Base-by-base conservation (phyloP, 2,329 filamentous ascomycete genomes). In the Pseudophaeomoniella oleicola region DNA sequence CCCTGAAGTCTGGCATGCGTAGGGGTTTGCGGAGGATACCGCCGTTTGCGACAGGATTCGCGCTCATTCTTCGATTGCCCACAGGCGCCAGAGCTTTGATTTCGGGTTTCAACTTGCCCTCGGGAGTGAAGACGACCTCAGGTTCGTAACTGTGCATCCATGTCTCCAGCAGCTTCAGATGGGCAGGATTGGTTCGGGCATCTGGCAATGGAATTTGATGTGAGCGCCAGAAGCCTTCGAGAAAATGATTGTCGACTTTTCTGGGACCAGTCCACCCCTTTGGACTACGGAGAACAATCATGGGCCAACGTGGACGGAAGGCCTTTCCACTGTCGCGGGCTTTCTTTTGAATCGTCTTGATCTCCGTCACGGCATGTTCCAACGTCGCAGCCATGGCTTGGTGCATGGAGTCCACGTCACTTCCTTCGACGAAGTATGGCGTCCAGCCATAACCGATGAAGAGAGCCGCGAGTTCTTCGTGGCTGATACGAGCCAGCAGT, bases 71-170 rank as follows among this genome's bases (percentile, higher is more conserved):
- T 17, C 69, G 67, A 41, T 67, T 69, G 13, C 80, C 80, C 1
- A 59, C 62, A 0, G 81, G 81, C 34, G 76, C 75, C 11, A 86
- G 63, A 16, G 67, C 71, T 43, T 66, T 72, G 32, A 87, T 60
- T 42, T 80, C 74, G 0, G 66, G 56, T 32, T 74, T 66, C 33
- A 85, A 66, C 45, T 64, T 73, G 38, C 81, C 81, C 3, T 71
- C 60, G 39, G 72, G 56, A 45, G 71, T 70, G 47, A 85, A 85
- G 10, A 83, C 63, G 42, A 79, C 69, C 12, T 85, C 80, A 0
- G 81, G 81, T 47, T 78, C 71, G 54, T 87, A 87, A 47, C 71
- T 71, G 45, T 71, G 74, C 78, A 87, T 82, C 81, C 81, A 87
- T 18, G 71, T 57, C 56, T 87, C 81, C 4, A 87, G 67, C 2